Evolutionary conservation across 805 yeast species (phyloP).

Genomic region (Candida silvicultrix): DNA sequence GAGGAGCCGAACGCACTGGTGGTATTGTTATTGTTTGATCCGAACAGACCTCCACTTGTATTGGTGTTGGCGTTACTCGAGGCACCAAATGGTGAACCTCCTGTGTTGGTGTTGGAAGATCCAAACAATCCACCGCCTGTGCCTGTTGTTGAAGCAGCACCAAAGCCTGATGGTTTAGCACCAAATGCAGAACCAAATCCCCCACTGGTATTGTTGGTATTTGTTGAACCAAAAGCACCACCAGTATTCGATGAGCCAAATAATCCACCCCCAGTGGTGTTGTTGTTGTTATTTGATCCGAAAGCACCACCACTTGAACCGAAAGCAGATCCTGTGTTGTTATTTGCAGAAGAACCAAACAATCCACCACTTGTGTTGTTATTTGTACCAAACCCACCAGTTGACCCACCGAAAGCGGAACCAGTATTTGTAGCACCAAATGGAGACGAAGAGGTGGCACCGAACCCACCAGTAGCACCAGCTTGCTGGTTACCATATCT

Average conservation of each 20-base stretch:
- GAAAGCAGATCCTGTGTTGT: slow-evolving; percentile 11
- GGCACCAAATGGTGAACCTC: slow-evolving; percentile 19
- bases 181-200: slow-evolving; percentile 25
- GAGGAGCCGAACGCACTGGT: slow-evolving; percentile 5
- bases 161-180: slow-evolving; percentile 15
- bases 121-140: slow-evolving; percentile 35
- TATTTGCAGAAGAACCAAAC: slow-evolving; percentile 26
- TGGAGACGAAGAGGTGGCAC: slow-evolving; percentile 24
- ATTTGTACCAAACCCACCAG: slow-evolving; percentile 8
- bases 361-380: slow-evolving; percentile 23
- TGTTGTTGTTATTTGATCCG: slow-evolving; percentile 25
- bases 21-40: slow-evolving; percentile 20
- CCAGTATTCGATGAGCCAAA: slow-evolving; percentile 25
- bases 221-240: slow-evolving; percentile 21
- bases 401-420: slow-evolving; percentile 17
- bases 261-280: slow-evolving; percentile 20
- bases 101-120: slow-evolving; percentile 20
- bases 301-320: slow-evolving; percentile 32
- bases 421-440: slow-evolving; percentile 23
- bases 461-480: slow-evolving; percentile 29
- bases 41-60: slow-evolving; percentile 33
- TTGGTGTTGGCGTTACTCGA: slow-evolving; percentile 1
- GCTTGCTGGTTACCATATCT: slow-evolving; percentile 43
- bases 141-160: slow-evolving; percentile 7
- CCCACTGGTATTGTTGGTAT: slow-evolving; percentile 2